Evolutionary conservation across 169 alveolate species (phyloP).

Genomic region (Toxoplasma gondii): DNA sequence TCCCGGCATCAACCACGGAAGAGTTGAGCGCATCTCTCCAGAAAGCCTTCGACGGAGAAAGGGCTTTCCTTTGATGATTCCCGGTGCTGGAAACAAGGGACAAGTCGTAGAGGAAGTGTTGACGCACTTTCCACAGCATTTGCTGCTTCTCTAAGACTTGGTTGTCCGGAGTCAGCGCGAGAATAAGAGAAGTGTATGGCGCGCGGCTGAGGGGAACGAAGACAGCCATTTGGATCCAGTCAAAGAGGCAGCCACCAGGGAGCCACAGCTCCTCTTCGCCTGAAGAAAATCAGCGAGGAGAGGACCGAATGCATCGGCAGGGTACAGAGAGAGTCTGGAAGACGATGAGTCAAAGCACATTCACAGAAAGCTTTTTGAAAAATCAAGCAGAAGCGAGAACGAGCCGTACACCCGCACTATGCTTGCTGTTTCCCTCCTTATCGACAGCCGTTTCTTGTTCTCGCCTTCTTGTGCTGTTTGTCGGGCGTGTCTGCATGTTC

Average conservation of each 20-base stretch:
- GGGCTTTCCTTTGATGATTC: background rate
- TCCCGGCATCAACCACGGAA: background rate
- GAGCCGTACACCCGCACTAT: too few relatives aligned
- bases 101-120: slow-evolving; percentile 11
- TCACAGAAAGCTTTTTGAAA: too few relatives aligned
- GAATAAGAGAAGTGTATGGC: background rate
- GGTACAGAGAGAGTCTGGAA: too few relatives aligned
- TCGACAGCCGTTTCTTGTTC: background rate
- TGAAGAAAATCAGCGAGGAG: background rate
- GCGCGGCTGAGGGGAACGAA: slow-evolving; percentile 18
- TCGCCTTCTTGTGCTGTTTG: background rate
- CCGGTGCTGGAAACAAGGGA: background rate
- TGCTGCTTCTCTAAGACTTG: background rate
- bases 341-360: too few relatives aligned
- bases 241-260: background rate
- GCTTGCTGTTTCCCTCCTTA: background rate
- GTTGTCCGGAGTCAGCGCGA: background rate
- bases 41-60: background rate
- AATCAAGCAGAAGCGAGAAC: too few relatives aligned
- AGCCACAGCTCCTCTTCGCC: slow-evolving; percentile 27
- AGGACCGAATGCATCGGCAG: too few relatives aligned
- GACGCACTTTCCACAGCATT: background rate
- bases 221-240: background rate
- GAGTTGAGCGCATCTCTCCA: background rate
- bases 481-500: background rate